Evolutionary conservation across 768 basidiomycete genomes (phyloP).

Genomic region (Kwoniella heveanensis): DNA sequence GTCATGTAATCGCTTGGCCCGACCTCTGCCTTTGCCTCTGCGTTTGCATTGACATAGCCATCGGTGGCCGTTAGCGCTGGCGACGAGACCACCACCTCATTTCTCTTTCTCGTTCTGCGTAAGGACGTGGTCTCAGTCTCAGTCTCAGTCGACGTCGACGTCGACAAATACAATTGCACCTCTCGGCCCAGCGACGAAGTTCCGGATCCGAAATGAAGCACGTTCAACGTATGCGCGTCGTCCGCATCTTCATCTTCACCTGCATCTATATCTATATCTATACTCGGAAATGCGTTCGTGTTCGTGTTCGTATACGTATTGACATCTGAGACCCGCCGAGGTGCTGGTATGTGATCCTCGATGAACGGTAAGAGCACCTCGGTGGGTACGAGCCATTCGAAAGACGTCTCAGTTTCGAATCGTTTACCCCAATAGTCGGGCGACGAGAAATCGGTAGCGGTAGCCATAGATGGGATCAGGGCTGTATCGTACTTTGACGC

Average conservation of each 20-base stretch:
- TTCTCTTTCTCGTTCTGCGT: no score
- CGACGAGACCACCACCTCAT: no score
- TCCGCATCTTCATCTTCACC: not conserved
- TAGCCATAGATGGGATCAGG: no score
- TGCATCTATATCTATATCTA: not conserved
- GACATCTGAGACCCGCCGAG: no score
- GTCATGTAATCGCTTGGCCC: no score
- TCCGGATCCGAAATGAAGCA: slow-evolving; percentile 49
- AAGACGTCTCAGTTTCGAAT: slow-evolving; percentile 34
- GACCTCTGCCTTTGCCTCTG: no score
- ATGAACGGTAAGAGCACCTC: slow-evolving; percentile 27
- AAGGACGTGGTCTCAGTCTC: no score
- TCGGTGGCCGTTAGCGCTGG: not conserved
- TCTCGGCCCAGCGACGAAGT: slow-evolving; percentile 29
- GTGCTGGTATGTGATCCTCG: slow-evolving; percentile 7
- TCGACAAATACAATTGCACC: not conserved
- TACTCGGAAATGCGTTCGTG: no score
- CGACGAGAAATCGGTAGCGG: slow-evolving; percentile 40
- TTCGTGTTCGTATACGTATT: no score
- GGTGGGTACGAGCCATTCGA: slow-evolving; percentile 41
- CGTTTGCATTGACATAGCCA: not conserved
- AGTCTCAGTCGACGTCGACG: no score
- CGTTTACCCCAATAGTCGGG: slow-evolving; percentile 40
- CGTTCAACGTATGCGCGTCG: slow-evolving; percentile 5
- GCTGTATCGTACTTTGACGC: no score